Percentiles rank a stretch among this genome's conserved stretches.
phyloP scores from a whole-genome alignment of 345 rosid species.

The Eucalyptus sideroxylon region DNA sequence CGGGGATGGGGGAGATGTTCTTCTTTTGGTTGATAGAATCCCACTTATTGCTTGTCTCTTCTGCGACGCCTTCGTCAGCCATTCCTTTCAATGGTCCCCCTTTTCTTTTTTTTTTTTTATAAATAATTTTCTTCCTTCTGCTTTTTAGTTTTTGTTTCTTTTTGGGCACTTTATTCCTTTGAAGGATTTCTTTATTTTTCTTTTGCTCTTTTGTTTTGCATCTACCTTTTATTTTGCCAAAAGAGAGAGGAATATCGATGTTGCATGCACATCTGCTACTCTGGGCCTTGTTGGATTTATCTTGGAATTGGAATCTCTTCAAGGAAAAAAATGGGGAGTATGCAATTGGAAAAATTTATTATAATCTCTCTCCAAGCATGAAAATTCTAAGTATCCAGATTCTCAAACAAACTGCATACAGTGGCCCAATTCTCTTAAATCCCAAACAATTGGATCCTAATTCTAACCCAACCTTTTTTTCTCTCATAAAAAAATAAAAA shows the following conservation, averaged over 20 bases:
- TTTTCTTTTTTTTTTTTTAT: too few species aligned
- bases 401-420: background rate
- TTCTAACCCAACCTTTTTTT: background rate
- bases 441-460: background rate
- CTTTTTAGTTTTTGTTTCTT: background rate
- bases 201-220: background rate
- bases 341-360: accelerated
- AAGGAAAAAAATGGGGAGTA: background rate
- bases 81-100: background rate
- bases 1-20: too few species aligned
- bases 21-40: background rate
- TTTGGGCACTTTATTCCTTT: background rate
- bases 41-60: slow-evolving; percentile 29
- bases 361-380: background rate
- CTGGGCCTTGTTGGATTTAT: background rate
- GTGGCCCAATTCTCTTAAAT: background rate
- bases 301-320: background rate
- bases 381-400: background rate
- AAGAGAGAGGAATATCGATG: background rate
- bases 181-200: background rate
- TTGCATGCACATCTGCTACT: background rate
- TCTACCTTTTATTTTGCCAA: background rate
- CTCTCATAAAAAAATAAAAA: background rate
- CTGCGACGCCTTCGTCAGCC: background rate
- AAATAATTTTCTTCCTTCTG: background rate